Percentiles rank a stretch among this genome's conserved stretches.
phyloP scores from a whole-genome alignment of 495 filamentous ascomycete genomes.

The Symbiotaphrina buchneri region DNA sequence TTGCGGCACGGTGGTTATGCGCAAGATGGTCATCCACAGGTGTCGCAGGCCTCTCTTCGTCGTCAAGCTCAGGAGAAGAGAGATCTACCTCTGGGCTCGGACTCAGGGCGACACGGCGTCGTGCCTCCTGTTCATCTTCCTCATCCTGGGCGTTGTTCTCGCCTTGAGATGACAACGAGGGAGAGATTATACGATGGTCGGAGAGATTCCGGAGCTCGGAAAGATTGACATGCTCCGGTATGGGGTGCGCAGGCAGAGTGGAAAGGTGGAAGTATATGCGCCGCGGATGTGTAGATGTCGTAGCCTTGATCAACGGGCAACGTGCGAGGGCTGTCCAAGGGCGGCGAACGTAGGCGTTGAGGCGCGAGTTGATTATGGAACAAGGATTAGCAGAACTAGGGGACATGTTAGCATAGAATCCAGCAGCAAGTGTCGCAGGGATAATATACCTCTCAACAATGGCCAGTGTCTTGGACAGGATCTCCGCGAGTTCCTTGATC shows the following conservation, averaged over 20 bases:
- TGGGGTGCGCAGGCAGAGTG: conserved; percentile 56
- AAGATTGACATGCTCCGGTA: conserved; percentile 36
- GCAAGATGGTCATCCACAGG: conserved; percentile 22
- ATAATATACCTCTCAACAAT: conserved; percentile 72
- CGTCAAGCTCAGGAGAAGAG: conserved; percentile 69
- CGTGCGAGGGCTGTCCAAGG: conserved; percentile 60
- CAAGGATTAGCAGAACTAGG: conserved; percentile 82
- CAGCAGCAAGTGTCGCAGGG: background rate
- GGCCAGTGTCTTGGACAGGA: conserved; percentile 52
- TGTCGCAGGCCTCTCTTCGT: conserved; percentile 24
- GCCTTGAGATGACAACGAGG: conserved; percentile 52
- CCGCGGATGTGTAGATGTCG: conserved; percentile 76
- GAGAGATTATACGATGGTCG: conserved; percentile 40
- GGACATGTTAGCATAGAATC: conserved; percentile 13
- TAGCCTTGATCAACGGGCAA: conserved; percentile 80
- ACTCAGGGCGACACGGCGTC: conserved; percentile 53
- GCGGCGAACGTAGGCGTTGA: conserved; percentile 75
- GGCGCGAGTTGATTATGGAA: conserved; percentile 81
- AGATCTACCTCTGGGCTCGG: conserved; percentile 88
- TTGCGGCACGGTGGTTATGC: conserved; percentile 48
- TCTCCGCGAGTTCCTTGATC: conserved; percentile 77
- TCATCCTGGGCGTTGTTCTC: too few species aligned
- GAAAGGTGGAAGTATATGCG: conserved; percentile 93
- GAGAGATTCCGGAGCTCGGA: conserved; percentile 14
- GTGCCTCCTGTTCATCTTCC: conserved; percentile 44